Evolutionary conservation across 495 filamentous ascomycete genomes (phyloP).

Genomic region (Trypethelium eluteriae): DNA sequence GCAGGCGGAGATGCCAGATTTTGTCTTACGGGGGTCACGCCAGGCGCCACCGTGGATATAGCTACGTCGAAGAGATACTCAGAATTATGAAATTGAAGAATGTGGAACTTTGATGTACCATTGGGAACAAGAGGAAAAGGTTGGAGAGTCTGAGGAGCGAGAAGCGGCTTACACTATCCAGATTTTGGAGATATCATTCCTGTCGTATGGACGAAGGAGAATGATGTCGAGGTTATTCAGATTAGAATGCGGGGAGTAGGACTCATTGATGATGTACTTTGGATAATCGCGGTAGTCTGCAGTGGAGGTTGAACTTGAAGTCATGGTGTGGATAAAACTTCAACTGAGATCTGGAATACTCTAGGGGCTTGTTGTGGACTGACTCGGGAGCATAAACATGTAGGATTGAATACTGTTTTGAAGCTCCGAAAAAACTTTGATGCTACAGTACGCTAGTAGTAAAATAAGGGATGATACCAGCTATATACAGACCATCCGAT

Average conservation of each 20-base stretch:
- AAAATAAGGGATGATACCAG: background rate
- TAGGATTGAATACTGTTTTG: too few relatives aligned
- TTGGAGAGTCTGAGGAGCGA: too few relatives aligned
- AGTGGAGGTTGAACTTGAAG: conserved; percentile 3
- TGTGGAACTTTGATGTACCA: background rate
- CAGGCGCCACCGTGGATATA: conserved; percentile 88
- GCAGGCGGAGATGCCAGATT: conserved; percentile 39
- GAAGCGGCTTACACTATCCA: conserved; percentile 18
- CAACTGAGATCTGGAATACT: too few relatives aligned
- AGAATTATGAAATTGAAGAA: background rate
- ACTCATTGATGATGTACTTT: conserved; percentile 14
- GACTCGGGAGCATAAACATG: too few relatives aligned
- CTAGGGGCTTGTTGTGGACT: too few relatives aligned
- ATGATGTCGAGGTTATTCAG: conserved; percentile 23
- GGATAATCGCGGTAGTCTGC: conserved; percentile 12
- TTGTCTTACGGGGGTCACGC: conserved; percentile 54
- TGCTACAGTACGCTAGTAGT: background rate
- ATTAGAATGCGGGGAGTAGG: conserved; percentile 20
- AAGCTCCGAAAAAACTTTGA: background rate
- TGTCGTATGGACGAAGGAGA: conserved; percentile 14
- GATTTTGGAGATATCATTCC: conserved; percentile 1
- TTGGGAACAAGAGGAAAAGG: background rate
- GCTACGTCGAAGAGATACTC: conserved; percentile 28
- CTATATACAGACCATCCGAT: conserved; percentile 1
- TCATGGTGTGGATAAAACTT: background rate